phyloP scores from a whole-genome alignment of 768 basidiomycete genomes.

The Grammothele lineata region DNA sequence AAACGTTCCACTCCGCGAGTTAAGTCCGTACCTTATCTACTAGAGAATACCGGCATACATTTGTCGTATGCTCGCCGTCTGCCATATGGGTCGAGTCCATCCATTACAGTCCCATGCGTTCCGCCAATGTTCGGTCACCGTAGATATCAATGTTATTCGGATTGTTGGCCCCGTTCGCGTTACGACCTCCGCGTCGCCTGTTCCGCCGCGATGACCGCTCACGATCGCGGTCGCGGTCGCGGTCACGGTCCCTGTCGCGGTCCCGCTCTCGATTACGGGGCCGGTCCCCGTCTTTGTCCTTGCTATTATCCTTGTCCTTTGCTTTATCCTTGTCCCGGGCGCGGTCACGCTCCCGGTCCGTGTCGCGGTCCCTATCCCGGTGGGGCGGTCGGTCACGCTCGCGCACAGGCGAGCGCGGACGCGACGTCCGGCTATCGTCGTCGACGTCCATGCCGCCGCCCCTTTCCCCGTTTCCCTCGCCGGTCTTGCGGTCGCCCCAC shows the following conservation, averaged over 20 bases:
- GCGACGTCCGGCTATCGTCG: constrained; percentile 41
- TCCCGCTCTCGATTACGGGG: no score
- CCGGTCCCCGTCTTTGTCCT: constrained; percentile 28
- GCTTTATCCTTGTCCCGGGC: constrained; percentile 33
- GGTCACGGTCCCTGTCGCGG: constrained; percentile 32
- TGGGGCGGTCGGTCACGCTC: constrained; percentile 32
- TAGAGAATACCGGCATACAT: constrained; percentile 10
- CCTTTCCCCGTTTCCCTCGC: not conserved
- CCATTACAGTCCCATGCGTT: constrained; percentile 85
- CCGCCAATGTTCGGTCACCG: constrained; percentile 76
- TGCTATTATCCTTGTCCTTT: no score
- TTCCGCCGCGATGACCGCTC: constrained; percentile 35
- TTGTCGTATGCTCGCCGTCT: constrained; percentile 5
- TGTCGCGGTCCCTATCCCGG: constrained; percentile 29
- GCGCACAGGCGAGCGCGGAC: constrained; percentile 37
- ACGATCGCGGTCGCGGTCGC: constrained; percentile 34
- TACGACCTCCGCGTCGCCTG: constrained; percentile 25
- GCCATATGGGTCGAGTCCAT: constrained; percentile 29
- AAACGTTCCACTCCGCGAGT: constrained; percentile 14
- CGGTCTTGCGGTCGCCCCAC: no score
- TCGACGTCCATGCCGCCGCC: constrained; percentile 41
- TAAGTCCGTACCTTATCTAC: constrained; percentile 25
- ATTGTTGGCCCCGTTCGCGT: constrained; percentile 1
- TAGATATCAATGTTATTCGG: constrained; percentile 16
- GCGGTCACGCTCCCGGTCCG: constrained; percentile 28